Evolutionary conservation across 2,329 filamentous ascomycete species (phyloP).

Genomic region (Aschersonia sp.): DNA sequence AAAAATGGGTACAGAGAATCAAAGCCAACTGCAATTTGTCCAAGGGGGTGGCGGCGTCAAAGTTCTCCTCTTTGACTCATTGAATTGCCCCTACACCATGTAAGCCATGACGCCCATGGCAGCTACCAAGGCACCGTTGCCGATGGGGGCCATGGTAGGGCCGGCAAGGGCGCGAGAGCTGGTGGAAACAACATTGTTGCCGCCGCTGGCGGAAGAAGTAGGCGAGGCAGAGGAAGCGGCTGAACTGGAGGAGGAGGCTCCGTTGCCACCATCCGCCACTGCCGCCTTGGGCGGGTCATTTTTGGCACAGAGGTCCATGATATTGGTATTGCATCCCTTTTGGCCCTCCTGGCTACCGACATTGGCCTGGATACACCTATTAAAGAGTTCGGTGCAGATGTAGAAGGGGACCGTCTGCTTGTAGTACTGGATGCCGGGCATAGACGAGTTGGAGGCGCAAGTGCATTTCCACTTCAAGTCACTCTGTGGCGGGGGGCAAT

Average conservation of each 20-base stretch:
- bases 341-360: constrained; percentile 27
- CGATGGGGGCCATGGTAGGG: constrained; percentile 25
- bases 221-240: constrained; percentile 9
- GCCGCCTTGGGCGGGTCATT: constrained; percentile 18
- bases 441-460: constrained; percentile 31
- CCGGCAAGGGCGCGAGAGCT: constrained; percentile 19
- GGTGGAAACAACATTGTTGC: constrained; percentile 16
- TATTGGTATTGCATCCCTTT: constrained; percentile 31
- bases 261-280: constrained; percentile 7
- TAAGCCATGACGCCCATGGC: constrained; percentile 39
- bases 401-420: constrained; percentile 36
- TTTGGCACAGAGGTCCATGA: constrained; percentile 30
- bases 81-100: constrained; percentile 23
- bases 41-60: no score
- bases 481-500: constrained; percentile 13
- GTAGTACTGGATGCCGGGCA: constrained; percentile 39
- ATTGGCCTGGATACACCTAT: constrained; percentile 29
- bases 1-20: constrained; percentile 17
- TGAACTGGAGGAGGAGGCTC: constrained; percentile 12
- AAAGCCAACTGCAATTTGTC: constrained; percentile 8
- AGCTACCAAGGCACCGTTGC: constrained; percentile 31
- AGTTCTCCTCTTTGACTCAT: no score
- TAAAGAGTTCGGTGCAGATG: constrained; percentile 34
- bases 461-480: constrained; percentile 31
- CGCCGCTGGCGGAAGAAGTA: constrained; percentile 5